Evolutionary conservation across 768 basidiomycete genomes (phyloP).

Genomic region (Suillus paluster): DNA sequence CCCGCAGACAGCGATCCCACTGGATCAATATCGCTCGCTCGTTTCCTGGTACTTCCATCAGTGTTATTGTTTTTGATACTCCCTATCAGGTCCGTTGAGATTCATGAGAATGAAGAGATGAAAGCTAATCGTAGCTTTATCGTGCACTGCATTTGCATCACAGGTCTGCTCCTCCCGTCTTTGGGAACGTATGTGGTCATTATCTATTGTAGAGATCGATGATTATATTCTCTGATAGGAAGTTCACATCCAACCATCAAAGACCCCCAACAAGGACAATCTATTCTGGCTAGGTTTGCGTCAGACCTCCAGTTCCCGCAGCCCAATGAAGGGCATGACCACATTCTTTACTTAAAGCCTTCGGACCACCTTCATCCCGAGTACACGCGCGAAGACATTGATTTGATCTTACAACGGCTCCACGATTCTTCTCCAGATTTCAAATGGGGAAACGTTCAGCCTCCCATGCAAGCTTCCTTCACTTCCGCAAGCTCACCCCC

Average conservation of each 20-base stretch:
- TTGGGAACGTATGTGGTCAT: conserved; percentile 51
- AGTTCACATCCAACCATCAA: conserved; percentile 78
- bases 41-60: conserved; percentile 64
- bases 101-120: conserved; percentile 1
- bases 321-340: conserved; percentile 67
- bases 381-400: conserved; percentile 57
- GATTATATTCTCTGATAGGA: conserved; percentile 47
- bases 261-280: conserved; percentile 56
- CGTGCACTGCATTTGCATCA: conserved; percentile 23
- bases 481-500: conserved; percentile 16
- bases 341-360: conserved; percentile 46
- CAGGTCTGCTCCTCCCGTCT: conserved; percentile 70
- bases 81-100: conserved; percentile 65
- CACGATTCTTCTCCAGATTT: conserved; percentile 32
- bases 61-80: conserved; percentile 80
- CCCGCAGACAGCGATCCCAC: conserved; percentile 63
- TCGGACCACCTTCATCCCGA: conserved; percentile 43
- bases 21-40: conserved; percentile 77
- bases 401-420: conserved; percentile 55
- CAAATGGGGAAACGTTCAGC: conserved; percentile 14
- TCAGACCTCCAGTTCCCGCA: conserved; percentile 61
- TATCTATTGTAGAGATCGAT: conserved; percentile 16
- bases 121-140: conserved; percentile 11
- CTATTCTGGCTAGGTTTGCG: conserved; percentile 68
- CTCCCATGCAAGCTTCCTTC: conserved; percentile 13